Conservation (phyloP, 352 stramenopile genomes). For the Aphanomyces invadans region DNA sequence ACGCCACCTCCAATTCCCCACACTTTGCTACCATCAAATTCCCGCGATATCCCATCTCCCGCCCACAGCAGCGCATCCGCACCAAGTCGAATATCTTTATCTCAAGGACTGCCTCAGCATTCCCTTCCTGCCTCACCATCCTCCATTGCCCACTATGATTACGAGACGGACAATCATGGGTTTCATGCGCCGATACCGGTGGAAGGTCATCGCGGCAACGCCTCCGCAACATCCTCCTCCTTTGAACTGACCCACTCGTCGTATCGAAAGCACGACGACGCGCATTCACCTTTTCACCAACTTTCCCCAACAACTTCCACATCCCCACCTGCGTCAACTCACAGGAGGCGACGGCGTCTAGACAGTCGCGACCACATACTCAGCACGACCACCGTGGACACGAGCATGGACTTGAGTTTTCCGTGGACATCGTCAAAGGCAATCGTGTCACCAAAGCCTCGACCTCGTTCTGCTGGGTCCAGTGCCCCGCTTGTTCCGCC, state of each 20-base stretch:
- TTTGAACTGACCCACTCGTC: not conserved
- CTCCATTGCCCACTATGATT: not conserved
- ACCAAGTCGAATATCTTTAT: not conserved
- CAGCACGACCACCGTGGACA: slow-evolving; percentile 15
- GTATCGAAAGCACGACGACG: not conserved
- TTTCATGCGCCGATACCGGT: not conserved
- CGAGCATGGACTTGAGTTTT: slow-evolving; percentile 23
- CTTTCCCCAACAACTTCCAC: not conserved
- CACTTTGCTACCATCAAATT: not conserved
- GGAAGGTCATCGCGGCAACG: not conserved
- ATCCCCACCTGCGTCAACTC: not conserved
- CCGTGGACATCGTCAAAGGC: slow-evolving; percentile 1
- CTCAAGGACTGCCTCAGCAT: not conserved
- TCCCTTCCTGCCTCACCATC: not conserved
- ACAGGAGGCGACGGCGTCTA: not conserved
- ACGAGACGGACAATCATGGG: not conserved
- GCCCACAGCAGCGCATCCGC: not conserved
- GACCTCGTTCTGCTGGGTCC: not conserved
- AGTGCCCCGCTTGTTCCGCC: not conserved
- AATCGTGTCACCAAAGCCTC: not conserved
- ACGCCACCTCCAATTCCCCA: not conserved
- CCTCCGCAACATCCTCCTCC: not conserved
- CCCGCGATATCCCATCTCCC: not conserved
- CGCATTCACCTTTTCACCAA: not conserved
- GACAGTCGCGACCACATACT: not conserved